Evolutionary conservation across 2,329 filamentous ascomycete species (phyloP), one percentile per base, ranked within the genome.

Genomic region (Chaetomium strumarium): DNA sequence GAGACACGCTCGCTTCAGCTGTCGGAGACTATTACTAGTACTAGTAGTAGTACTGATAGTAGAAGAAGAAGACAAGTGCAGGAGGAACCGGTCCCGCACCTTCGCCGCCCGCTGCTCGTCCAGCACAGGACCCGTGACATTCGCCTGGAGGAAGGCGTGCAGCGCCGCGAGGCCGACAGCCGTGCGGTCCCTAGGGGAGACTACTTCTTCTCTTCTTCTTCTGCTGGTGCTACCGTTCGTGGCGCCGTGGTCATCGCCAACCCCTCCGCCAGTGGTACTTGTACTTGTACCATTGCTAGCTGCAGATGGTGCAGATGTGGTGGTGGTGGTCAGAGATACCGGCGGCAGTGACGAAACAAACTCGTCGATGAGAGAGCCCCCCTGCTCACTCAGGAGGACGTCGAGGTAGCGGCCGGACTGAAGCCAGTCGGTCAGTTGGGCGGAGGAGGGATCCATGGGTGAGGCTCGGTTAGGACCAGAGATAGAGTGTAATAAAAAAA

Each of bases 111-210:
- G 48, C 0, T 11, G 6, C 14, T 50, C 57, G 12, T 75, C 71
- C n/a, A 95, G 73, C 0, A 90, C 85, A 1, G 91, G 91, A 0
- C 91, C 91, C 3, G 91, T 96, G 49, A 95, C 87, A 65, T 90
- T 96, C 1, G 83, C 83, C 67, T 96, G 91, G 14, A 96, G 70
- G 66, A 96, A 96, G 11, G 85, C 81, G 63, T 89, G 79, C 11
- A 96, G 75, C 1, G 85, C 80, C 1, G 86, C 83, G 44, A 88
- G 72, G 10, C 83, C 88, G 33, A 86, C 72, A 41, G 80, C 72
- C 49, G 82, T 58, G 8, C 54, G 40, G 6, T 57, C 51, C 14
- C 49, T 19, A 1, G 30, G 14, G 0, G 54, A 36, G 2, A 48
- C 33, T 4, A 12, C 9, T 20, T 2, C 17, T 20, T 37, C 10